These are phyloP conservation scores for Rhinocladiella similis DNA, from an alignment of 2,329 filamentous ascomycete genomes.

Conservation along the genomic window DNA sequence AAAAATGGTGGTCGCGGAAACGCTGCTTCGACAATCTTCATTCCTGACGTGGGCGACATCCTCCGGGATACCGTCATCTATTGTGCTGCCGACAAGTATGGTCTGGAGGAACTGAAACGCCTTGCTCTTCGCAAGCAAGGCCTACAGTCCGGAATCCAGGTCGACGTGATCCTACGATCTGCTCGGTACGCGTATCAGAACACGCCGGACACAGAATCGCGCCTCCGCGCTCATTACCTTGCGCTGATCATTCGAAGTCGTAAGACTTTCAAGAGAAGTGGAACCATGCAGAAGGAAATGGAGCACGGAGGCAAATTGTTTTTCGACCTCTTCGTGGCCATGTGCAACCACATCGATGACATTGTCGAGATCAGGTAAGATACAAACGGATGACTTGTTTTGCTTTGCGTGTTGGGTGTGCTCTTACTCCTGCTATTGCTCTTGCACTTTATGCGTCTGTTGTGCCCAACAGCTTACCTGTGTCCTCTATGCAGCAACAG, in stretches of 20 bases:
- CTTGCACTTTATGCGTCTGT: constrained; percentile 11
- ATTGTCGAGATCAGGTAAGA: constrained; percentile 81
- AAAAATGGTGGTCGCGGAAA: constrained; percentile 60
- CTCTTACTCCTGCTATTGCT: too few species aligned
- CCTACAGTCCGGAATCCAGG: constrained; percentile 87
- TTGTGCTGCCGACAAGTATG: constrained; percentile 85
- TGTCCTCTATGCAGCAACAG: constrained; percentile 43
- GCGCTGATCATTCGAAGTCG: constrained; percentile 96
- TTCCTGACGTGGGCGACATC: constrained; percentile 71
- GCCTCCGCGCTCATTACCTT: constrained; percentile 93
- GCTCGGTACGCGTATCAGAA: constrained; percentile 94
- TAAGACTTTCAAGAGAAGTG: constrained; percentile 96
- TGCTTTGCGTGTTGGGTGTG: too few species aligned
- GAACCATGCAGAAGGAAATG: constrained; percentile 99
- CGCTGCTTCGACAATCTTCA: constrained; percentile 75
- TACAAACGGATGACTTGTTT: constrained; percentile 16
- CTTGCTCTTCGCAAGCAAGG: constrained; percentile 93
- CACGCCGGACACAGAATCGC: constrained; percentile 89
- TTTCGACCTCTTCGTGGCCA: constrained; percentile 96
- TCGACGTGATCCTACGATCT: constrained; percentile 85
- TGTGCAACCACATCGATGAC: constrained; percentile 98
- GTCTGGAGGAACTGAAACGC: constrained; percentile 87
- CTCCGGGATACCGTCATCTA: constrained; percentile 93
- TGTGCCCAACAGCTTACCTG: constrained; percentile 27
- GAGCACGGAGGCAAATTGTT: constrained; percentile 91